phyloP scores from a whole-genome alignment of 2,329 filamentous ascomycete species.

The Pseudogymnoascus sp. region DNA sequence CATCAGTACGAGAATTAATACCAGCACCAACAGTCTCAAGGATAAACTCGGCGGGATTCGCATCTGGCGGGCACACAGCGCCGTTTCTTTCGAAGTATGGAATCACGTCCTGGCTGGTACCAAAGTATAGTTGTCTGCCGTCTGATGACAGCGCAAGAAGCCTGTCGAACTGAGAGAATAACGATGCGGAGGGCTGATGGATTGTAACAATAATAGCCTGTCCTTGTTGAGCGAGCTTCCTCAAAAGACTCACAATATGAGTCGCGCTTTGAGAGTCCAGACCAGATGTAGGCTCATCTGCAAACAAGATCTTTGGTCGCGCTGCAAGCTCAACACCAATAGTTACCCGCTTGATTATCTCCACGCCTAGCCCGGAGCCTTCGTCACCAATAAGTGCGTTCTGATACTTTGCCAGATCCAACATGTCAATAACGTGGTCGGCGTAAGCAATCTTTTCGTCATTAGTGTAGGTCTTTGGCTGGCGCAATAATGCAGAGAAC shows the following conservation, averaged over 20 bases:
- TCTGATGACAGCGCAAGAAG: conserved; percentile 56
- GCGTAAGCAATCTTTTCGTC: conserved; percentile 78
- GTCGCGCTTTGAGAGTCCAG: conserved; percentile 57
- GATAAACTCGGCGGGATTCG: conserved; percentile 42
- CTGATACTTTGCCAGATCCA: conserved; percentile 59
- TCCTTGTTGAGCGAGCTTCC: conserved; percentile 48
- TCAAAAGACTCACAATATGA: conserved; percentile 53
- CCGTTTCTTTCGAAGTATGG: conserved; percentile 56
- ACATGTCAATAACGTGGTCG: conserved; percentile 61
- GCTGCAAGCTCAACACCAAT: conserved; percentile 53
- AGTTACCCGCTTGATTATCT: conserved; percentile 54
- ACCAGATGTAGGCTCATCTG: conserved; percentile 54
- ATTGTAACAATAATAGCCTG: conserved; percentile 49
- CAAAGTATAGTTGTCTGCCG: conserved; percentile 62
- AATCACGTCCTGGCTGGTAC: conserved; percentile 49
- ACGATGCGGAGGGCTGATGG: conserved; percentile 45
- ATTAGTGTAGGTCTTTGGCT: conserved; percentile 62
- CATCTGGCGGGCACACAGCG: conserved; percentile 41
- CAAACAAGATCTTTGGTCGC: conserved; percentile 51
- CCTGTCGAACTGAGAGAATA: conserved; percentile 50
- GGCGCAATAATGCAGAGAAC: conserved; percentile 82
- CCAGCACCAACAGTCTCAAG: conserved; percentile 17
- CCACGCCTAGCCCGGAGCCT: conserved; percentile 52
- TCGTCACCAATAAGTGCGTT: conserved; percentile 57
- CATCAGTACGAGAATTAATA: conserved; percentile 14